phyloP scores from a whole-genome alignment of 2,329 filamentous ascomycete species.

The Colletotrichum sansevieriae region DNA sequence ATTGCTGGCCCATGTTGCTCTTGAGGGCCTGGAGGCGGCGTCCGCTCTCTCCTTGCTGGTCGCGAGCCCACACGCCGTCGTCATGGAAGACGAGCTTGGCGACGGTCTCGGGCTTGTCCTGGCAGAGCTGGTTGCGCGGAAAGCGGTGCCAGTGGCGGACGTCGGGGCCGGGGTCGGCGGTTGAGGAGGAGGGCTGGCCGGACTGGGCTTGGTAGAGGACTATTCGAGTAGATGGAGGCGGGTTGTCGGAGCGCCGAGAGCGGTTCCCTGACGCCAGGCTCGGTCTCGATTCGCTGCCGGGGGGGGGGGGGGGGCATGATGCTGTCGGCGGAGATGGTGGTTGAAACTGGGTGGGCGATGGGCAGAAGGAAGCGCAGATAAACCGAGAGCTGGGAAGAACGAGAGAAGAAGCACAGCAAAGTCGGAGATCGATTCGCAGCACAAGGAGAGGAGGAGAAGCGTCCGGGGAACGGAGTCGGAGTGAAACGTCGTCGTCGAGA shows the following conservation, averaged over 20 bases:
- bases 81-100: neutral
- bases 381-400: neutral
- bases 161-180: neutral
- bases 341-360: constrained; percentile 1
- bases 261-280: neutral
- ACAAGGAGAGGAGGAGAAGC: neutral
- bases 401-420: constrained; percentile 1
- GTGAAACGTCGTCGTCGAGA: neutral
- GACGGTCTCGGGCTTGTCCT: neutral
- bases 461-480: neutral
- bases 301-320: neutral
- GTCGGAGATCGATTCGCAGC: neutral
- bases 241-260: neutral
- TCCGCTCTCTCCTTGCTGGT: neutral
- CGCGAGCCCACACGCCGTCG: constrained; percentile 1
- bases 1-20: neutral
- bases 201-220: constrained; percentile 3
- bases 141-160: constrained; percentile 4
- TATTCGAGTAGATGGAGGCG: neutral
- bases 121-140: neutral
- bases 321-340: neutral
- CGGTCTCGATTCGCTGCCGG: neutral
- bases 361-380: neutral
- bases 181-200: constrained; percentile 1
- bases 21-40: constrained; percentile 1